Conservation (phyloP, 805 yeast genomes). For the Spathaspora girioi region DNA sequence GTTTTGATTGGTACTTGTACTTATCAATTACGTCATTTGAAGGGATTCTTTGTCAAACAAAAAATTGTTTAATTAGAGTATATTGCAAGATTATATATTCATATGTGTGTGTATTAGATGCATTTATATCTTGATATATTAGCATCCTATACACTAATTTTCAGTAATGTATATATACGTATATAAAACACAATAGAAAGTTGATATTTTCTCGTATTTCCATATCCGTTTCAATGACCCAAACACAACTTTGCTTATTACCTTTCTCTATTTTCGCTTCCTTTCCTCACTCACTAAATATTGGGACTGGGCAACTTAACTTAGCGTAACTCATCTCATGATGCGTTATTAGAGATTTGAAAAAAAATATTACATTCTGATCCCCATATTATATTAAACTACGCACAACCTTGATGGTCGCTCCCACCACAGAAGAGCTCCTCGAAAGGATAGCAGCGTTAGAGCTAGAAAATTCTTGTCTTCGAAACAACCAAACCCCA, state of each 20-base stretch:
- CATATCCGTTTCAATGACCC: too few relatives aligned
- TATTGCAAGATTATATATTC: not conserved
- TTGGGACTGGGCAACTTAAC: not conserved
- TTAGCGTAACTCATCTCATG: not conserved
- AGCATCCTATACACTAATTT: too few relatives aligned
- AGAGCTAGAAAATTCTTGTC: conserved; percentile 14
- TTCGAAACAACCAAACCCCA: conserved; percentile 4
- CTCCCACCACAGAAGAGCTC: conserved; percentile 16
- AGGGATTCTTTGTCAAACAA: conserved; percentile 81
- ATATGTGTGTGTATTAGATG: too few relatives aligned
- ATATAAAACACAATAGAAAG: not conserved
- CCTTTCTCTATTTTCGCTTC: not conserved
- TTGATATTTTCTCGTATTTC: not conserved
- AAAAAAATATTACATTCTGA: not conserved
- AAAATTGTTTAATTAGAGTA: conserved; percentile 59
- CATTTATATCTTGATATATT: too few relatives aligned
- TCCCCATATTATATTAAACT: not conserved
- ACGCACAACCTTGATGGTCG: not conserved
- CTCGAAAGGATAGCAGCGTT: conserved; percentile 16
- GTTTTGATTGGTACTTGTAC: conserved; percentile 67
- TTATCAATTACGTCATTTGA: conserved; percentile 75
- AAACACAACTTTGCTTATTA: not conserved
- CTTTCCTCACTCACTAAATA: not conserved
- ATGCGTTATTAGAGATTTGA: not conserved
- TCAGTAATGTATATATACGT: not conserved